phyloP scores from a whole-genome alignment of 2,329 filamentous ascomycete genomes.

The Chaetomium olivaceum region DNA sequence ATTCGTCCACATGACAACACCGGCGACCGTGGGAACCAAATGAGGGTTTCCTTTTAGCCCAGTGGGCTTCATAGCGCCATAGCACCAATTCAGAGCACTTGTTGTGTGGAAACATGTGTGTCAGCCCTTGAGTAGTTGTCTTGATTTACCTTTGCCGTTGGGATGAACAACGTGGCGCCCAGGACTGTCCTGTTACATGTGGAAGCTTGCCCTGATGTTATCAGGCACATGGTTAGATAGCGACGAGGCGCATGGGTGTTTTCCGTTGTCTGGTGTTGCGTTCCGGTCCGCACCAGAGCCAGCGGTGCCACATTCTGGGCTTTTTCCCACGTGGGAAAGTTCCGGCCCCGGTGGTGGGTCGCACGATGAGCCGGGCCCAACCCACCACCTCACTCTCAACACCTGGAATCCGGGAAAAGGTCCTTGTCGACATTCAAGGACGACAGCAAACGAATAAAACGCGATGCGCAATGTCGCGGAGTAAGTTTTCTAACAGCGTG shows the following conservation, averaged over 20 bases:
- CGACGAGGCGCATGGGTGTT: too few species aligned
- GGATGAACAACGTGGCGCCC: neutral
- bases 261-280: neutral
- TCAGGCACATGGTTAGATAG: too few species aligned
- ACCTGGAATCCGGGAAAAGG: too few species aligned
- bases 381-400: too few species aligned
- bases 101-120: conserved; percentile 13
- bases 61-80: conserved; percentile 31
- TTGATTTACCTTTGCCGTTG: neutral
- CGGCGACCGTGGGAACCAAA: conserved; percentile 30
- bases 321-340: neutral
- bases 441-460: too few species aligned
- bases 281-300: neutral
- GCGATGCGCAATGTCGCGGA: too few species aligned
- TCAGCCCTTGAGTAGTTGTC: neutral
- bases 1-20: conserved; percentile 28
- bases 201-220: too few species aligned
- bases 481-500: too few species aligned
- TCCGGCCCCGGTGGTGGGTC: neutral
- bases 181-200: neutral
- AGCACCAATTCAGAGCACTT: conserved; percentile 34
- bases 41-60: conserved; percentile 25
- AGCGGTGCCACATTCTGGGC: neutral
- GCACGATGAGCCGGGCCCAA: too few species aligned
- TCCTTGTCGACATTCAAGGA: too few species aligned